phyloP scores from a whole-genome alignment of 805 yeast species.

The Wickerhamiella australiensis region DNA sequence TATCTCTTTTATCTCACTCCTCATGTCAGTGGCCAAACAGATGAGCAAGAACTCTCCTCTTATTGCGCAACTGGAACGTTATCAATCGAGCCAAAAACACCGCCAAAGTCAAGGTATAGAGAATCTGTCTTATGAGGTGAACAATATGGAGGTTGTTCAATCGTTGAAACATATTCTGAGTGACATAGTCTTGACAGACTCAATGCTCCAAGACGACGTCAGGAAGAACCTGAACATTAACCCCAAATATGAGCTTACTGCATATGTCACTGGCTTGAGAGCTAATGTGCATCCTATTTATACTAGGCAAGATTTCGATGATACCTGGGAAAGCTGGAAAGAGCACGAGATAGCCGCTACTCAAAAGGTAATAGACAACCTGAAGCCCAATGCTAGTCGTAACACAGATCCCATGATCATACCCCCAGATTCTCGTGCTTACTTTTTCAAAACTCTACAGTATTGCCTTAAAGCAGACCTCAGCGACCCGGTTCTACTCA shows the following conservation, averaged over 20 bases:
- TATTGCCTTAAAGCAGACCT: conserved; percentile 31
- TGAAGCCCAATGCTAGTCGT: conserved; percentile 11
- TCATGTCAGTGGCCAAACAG: conserved; percentile 20
- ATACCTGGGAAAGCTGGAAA: conserved; percentile 35
- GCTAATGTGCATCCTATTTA: conserved; percentile 28
- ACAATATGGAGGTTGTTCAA: conserved; percentile 44
- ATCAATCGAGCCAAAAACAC: conserved; percentile 9
- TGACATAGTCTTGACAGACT: conserved; percentile 29
- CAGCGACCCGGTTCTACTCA: conserved; percentile 25
- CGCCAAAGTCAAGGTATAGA: neutral
- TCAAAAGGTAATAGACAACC: conserved; percentile 23
- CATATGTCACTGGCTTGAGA: conserved; percentile 19
- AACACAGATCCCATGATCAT: conserved; percentile 15
- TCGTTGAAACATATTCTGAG: conserved; percentile 40
- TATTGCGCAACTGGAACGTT: conserved; percentile 22
- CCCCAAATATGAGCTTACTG: conserved; percentile 24
- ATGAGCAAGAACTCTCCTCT: conserved; percentile 17
- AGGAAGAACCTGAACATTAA: conserved; percentile 33
- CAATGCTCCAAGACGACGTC: conserved; percentile 45
- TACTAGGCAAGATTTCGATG: conserved; percentile 31
- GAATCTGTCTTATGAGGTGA: conserved; percentile 25
- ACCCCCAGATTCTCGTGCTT: conserved; percentile 34
- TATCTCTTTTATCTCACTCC: conserved; percentile 25
- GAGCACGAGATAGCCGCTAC: conserved; percentile 29
- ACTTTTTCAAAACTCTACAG: conserved; percentile 32